Percentiles rank a stretch among this genome's conserved stretches.
Conservation (phyloP, 2,329 filamentous ascomycete genomes). For the Talaromyces marneffei region DNA sequence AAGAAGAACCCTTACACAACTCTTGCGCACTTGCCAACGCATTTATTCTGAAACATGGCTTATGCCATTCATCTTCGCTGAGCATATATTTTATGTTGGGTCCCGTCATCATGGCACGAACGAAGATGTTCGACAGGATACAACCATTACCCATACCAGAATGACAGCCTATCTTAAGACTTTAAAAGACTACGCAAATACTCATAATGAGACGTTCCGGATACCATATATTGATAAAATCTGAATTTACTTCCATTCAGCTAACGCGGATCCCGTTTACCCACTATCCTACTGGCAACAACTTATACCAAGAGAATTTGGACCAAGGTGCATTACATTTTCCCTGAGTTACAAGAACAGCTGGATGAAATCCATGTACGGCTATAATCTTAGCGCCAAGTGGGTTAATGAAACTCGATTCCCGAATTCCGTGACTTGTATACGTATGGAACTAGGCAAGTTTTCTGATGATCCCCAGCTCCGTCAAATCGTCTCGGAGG, state of each 20-base stretch:
- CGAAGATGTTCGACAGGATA: background rate
- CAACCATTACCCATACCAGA: background rate
- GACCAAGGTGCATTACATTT: background rate
- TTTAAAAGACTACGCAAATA: background rate
- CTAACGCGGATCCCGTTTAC: background rate
- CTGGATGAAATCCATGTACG: background rate
- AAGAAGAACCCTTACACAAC: constrained; percentile 39
- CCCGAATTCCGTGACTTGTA: constrained; percentile 30
- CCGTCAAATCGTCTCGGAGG: constrained; percentile 37
- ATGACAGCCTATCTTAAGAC: background rate
- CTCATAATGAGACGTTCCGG: too few relatives aligned
- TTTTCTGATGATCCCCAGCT: constrained; percentile 44
- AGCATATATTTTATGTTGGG: background rate
- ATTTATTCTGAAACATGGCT: constrained; percentile 32
- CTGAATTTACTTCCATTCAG: background rate
- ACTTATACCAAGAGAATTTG: background rate
- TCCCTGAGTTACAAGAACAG: background rate
- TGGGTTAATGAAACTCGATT: constrained; percentile 34
- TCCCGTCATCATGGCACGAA: background rate
- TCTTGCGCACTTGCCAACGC: constrained; percentile 43
- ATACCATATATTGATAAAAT: background rate
- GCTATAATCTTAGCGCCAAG: constrained; percentile 5
- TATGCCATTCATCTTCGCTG: background rate
- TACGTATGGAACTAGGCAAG: constrained; percentile 45
- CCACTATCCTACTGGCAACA: background rate